phyloP scores from a whole-genome alignment of 768 basidiomycete genomes.

The Serendipita indica region DNA sequence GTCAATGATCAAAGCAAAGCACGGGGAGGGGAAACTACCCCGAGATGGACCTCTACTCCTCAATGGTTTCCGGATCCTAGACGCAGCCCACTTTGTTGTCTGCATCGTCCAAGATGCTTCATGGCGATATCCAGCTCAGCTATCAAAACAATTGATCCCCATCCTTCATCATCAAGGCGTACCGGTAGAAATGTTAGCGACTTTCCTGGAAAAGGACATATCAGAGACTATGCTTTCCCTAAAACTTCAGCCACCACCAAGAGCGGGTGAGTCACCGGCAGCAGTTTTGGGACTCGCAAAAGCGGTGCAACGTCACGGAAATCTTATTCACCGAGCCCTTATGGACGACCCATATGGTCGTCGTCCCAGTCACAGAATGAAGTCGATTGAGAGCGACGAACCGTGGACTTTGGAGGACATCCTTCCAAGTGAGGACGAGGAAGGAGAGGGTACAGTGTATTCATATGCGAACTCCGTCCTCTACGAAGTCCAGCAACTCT shows the following conservation, averaged over 20 bases:
- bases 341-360: background rate
- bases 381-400: background rate
- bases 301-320: background rate
- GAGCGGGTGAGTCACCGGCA: background rate
- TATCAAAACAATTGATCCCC: background rate
- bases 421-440: background rate
- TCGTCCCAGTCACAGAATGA: background rate
- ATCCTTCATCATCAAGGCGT: background rate
- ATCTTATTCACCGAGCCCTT: background rate
- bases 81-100: background rate
- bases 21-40: background rate
- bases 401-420: conserved; percentile 1
- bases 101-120: background rate
- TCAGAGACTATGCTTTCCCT: background rate
- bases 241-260: background rate
- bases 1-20: background rate
- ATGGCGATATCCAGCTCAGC: background rate
- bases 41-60: background rate
- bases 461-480: background rate
- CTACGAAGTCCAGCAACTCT: background rate
- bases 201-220: background rate
- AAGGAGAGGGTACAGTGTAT: background rate
- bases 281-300: background rate
- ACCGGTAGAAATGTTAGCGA: background rate
- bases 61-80: background rate